Base-by-base conservation (phyloP, 202 grass and related monocot species). In the Panicum virgatum region DNA sequence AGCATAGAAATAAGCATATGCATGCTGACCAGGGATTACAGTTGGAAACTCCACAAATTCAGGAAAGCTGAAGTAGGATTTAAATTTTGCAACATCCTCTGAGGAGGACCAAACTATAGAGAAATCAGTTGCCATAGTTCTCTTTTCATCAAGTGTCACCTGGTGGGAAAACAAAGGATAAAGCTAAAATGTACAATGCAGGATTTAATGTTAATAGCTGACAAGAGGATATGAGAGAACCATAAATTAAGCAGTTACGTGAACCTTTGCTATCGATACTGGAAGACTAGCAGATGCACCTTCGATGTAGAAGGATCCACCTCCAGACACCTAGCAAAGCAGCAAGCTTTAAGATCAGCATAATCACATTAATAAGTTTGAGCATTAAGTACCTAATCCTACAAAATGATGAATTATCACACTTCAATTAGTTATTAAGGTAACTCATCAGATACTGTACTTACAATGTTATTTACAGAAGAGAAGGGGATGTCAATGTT, bases 71-170 rank as follows among this genome's bases (percentile, higher is more conserved):
- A 94, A 88, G 86, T 94, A 92, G 19, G 80, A 53, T 38, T 82
- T 64, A 82, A 89, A 91, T 91, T 92, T 87, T 40, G 36, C 56
- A 76, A 87, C 74, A 89, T 92, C 88, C 62, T 85, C 81, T 10
- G 92, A 94, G 77, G 92, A 97, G 50, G 94, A 97, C 94, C 94
- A 97, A 72, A 97, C 69, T 85, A 94, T 72, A 61, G 88, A 97
- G 84, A 89, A 94, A 71, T 89, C 56, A 25, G 80, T 82, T 83
- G 75, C 81, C 69, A 80, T 82, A 59, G 68, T 81, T 88, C 51
- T 66, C 51, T 80, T 88, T 56, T 82, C 62, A 89, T 97, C 84
- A 83, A 94, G 66, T 29, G 67, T 86, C 77, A 97, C 94, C 94
- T 97, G 57, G 72, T 84, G 60, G 57, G 61, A 83, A 86, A 83